Percentiles rank a stretch among this genome's conserved stretches.
These are phyloP conservation scores for Aspergillus sp. DNA, from an alignment of 2,329 filamentous ascomycete species.

Conservation along the genomic window DNA sequence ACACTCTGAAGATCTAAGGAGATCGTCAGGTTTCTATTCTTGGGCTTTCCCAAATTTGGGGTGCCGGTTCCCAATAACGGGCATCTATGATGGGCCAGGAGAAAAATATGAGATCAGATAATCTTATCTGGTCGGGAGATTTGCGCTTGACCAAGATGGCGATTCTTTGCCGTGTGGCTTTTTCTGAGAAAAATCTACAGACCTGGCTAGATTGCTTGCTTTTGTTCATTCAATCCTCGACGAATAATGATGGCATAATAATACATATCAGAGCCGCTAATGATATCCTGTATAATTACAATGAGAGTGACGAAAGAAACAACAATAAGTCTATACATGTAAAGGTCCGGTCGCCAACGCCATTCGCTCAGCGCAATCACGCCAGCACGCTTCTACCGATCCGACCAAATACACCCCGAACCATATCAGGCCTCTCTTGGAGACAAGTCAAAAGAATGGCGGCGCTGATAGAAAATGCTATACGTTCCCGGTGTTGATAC, in stretches of 20 bases:
- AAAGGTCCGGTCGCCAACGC: background rate
- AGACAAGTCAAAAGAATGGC: constrained; percentile 71
- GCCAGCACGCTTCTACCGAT: constrained; percentile 43
- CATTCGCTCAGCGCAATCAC: constrained; percentile 9
- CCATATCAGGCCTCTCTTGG: constrained; percentile 62
- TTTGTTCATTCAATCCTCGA: background rate
- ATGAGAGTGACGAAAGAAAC: background rate
- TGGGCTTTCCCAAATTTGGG: background rate
- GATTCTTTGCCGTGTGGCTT: background rate
- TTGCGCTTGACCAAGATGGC: background rate
- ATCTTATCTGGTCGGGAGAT: background rate
- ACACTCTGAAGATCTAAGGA: background rate
- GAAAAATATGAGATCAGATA: background rate
- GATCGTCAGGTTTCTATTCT: background rate
- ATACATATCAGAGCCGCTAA: background rate
- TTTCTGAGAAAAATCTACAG: background rate
- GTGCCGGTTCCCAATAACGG: background rate
- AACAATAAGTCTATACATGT: constrained; percentile 6
- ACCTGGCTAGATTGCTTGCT: background rate
- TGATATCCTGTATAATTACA: background rate
- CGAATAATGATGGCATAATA: background rate
- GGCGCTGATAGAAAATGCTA: constrained; percentile 67
- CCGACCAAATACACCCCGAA: constrained; percentile 69
- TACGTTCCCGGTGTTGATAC: constrained; percentile 67
- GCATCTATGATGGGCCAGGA: background rate